A percentile compares a stretch with the other conserved stretches of the same genome.
Evolutionary conservation across 2,329 filamentous ascomycete genomes (phyloP).

Genomic region (Aspergillus phoenicis): DNA sequence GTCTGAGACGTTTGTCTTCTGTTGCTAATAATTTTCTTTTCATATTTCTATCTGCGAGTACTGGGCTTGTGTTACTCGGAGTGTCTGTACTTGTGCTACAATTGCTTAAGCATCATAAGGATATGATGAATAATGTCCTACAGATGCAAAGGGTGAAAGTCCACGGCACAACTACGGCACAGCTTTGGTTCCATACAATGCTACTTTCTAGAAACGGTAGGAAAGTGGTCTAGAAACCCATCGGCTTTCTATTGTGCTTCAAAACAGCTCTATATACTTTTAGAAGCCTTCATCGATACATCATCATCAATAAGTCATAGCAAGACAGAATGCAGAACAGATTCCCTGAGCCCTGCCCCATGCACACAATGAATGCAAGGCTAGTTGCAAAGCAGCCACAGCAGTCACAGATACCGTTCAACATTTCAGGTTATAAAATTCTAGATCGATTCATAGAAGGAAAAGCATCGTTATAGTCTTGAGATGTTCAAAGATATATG

Average conservation of each 20-base stretch:
- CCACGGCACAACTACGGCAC: neutral
- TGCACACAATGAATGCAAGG: neutral
- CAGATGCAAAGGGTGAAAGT: neutral
- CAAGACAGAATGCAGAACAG: conserved; percentile 3
- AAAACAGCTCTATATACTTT: conserved; percentile 28
- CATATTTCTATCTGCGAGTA: too few species aligned
- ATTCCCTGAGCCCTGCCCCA: neutral
- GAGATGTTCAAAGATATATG: conserved; percentile 9
- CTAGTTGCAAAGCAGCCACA: neutral
- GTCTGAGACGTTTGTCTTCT: too few species aligned
- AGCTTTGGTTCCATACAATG: neutral
- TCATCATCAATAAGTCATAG: conserved; percentile 27
- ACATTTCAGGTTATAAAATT: conserved; percentile 3
- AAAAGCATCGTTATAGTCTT: conserved; percentile 7
- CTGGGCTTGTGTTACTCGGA: too few species aligned
- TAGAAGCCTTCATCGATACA: conserved; percentile 28
- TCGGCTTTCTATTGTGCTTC: conserved; percentile 19
- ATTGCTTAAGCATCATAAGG: too few species aligned
- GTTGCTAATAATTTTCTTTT: too few species aligned
- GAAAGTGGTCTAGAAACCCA: conserved; percentile 13
- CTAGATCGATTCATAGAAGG: conserved; percentile 10
- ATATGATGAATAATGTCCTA: too few species aligned
- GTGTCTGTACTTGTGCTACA: too few species aligned
- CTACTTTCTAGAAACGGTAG: neutral
- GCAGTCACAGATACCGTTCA: neutral